A percentile compares a stretch with the other conserved stretches of the same genome.
Evolutionary conservation across 257 asterid genomes (phyloP).

Genomic region (Linaria vulgaris): DNA sequence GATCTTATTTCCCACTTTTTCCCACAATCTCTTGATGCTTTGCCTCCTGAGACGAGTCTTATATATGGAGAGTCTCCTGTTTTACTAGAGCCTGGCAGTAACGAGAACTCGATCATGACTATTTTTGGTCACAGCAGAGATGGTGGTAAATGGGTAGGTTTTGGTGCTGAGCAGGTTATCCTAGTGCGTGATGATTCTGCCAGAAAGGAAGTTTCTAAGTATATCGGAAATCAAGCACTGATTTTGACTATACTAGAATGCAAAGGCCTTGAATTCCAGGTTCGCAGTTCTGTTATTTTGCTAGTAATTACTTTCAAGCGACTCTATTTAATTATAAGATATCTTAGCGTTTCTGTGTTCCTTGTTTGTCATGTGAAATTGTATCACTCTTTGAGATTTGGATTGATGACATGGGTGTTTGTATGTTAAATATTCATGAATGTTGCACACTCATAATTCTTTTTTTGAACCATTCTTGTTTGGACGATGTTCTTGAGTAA

Average conservation of each 20-base stretch:
- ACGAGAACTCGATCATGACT: conserved; percentile 48
- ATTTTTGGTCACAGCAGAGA: conserved; percentile 47
- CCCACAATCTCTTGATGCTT: conserved; percentile 48
- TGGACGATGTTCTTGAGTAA: too few species aligned
- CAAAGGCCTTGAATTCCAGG: conserved; percentile 82
- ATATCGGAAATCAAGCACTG: conserved; percentile 56
- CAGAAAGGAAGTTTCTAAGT: conserved; percentile 37
- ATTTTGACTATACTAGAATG: conserved; percentile 59
- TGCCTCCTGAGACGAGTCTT: conserved; percentile 59
- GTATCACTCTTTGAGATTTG: neutral
- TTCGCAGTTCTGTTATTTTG: conserved; percentile 8
- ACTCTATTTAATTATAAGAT: too few species aligned
- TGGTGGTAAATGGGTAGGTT: conserved; percentile 48
- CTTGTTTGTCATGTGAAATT: too few species aligned
- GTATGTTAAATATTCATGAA: neutral
- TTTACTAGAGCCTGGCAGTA: conserved; percentile 49
- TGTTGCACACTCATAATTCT: too few species aligned
- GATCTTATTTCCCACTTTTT: conserved; percentile 54
- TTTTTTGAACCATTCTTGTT: too few species aligned
- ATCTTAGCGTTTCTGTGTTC: too few species aligned
- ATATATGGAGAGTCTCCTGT: conserved; percentile 68
- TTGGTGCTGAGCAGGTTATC: conserved; percentile 72
- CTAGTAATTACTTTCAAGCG: too few species aligned
- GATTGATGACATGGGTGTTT: neutral
- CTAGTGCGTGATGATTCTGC: conserved; percentile 56